Base-by-base conservation (phyloP, 2,329 filamentous ascomycete species). In the Penicillium vulpinum region DNA sequence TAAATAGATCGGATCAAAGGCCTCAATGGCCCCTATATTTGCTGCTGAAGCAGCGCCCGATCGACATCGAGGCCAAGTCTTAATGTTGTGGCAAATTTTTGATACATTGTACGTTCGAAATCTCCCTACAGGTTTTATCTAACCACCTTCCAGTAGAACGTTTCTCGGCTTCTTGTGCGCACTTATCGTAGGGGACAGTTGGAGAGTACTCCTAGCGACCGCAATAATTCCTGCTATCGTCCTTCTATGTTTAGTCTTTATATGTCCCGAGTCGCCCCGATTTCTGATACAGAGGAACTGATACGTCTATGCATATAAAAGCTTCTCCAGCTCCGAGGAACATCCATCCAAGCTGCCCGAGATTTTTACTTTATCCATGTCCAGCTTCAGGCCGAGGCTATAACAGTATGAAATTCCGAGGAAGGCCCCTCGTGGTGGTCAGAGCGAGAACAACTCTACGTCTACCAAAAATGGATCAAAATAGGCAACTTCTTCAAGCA, bases 321-420 rank as follows among this genome's bases (percentile, higher is more conserved):
- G 48, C 48, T 51, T 7, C 36, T 39, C 3, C 24, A 39, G 28
- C 48, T 51, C 13, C 35, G 48, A 26, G 26, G 48, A 51, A 51
- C 35, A 21, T 7, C 35, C 13, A 38, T 51, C 5, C 48, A 51
- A 39, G 48, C 48, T 13, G 48, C 48, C 15, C 35, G 48, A 33
- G 48, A 51, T 22, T 36, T 64, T 26, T 64, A 61, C 22, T 73
- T 75, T 18, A 83, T 81, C 70, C 48, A 51, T 21, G 16, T 36
- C 4, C 48, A 51, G 15, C 36, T 51, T 15, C 48, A 51, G 18
- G 18, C 48, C 2, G 48, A 51, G 18, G 35, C 36, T 16, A 15
- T 29, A 11, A 40, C 8, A 8, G 5, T 31, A 16, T 41, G 48
- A 36, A 8, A 40, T 18, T 16, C 33, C 1, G 22, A 33, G 6